A percentile compares a stretch with the other conserved stretches of the same genome.
Conservation (phyloP, 805 yeast species). For the Blastobotrys robertii region DNA sequence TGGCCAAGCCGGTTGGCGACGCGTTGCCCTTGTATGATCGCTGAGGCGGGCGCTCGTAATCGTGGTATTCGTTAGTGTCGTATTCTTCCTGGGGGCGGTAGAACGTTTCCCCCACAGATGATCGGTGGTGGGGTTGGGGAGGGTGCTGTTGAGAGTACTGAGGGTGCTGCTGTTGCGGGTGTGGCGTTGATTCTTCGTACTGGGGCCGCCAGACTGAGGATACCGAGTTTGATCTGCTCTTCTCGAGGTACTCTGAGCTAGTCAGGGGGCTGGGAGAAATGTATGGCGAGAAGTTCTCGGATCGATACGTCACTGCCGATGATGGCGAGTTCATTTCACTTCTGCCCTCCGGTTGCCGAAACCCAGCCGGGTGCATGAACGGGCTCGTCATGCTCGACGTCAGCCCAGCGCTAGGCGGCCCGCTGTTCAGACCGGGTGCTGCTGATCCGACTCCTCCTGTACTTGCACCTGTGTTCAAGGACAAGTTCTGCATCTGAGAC, state of each 20-base stretch:
- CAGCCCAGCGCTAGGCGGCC: background rate
- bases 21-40: background rate
- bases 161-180: background rate
- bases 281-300: constrained; percentile 2
- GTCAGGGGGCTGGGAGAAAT: constrained; percentile 4
- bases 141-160: background rate
- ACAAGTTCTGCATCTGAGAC: background rate
- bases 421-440: background rate
- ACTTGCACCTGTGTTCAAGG: background rate
- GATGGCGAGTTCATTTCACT: constrained; percentile 4
- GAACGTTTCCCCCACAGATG: background rate
- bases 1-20: background rate
- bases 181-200: background rate
- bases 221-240: constrained; percentile 3
- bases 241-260: background rate
- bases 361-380: background rate
- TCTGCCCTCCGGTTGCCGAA: background rate
- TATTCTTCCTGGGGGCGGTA: background rate
- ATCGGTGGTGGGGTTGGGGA: background rate
- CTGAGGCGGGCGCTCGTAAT: background rate
- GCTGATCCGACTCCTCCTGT: background rate
- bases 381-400: background rate
- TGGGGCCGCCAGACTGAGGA: constrained; percentile 3
- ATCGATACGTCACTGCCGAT: background rate
- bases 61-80: background rate